Evolutionary conservation across 495 filamentous ascomycete species (phyloP), one percentile per base, ranked within the genome.

Genomic region (Trichodelitschia bisporula): DNA sequence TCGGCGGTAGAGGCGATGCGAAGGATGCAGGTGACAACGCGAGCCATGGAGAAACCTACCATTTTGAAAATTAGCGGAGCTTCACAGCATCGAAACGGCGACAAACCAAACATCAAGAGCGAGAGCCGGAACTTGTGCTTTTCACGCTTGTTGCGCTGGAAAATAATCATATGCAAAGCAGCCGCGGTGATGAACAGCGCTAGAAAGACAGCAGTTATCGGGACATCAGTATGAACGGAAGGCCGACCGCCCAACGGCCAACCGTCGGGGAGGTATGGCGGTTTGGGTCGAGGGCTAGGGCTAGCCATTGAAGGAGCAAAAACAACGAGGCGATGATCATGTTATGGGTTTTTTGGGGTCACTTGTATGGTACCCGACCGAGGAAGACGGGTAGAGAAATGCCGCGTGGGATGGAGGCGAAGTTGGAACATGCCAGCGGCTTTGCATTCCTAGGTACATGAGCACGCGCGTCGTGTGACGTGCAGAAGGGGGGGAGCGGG

Each of bases 1-100:
- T 21, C 1, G 24, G 12, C 37, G 28, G 32, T 35, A 12, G 28
- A 23, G 19, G 41, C 37, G 25, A 46, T 49, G 14, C 50, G 46
- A 9, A 49, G 28, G 24, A 26, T 28, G 28, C 32, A 41, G 13
- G 50, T 49, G 2, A 39, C 21, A 4, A 47, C 43, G 6, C 50
- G 40, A 8, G 48, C 42, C 36, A 54, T 44, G 36, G 48, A 51
- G 40, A 53, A 51, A 15, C 37, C 49, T 50, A 23, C 3, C 10
- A 31, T 31, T 21, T 9, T 26, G 13, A 24, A 14, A 27, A 10
- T 9, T 11, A 11, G 23, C 12, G 12, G 23, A 12, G n/a, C 13
- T n/a, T 30, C 4, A 30, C 11, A 10, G 4, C 13, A 15, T 8
- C 13, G 25, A 20, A n/a, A 20, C 21, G 17, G 30, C 13, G 3